Conservation (phyloP, 306 rosid genomes). For the Notholithocarpus densiflorus region DNA sequence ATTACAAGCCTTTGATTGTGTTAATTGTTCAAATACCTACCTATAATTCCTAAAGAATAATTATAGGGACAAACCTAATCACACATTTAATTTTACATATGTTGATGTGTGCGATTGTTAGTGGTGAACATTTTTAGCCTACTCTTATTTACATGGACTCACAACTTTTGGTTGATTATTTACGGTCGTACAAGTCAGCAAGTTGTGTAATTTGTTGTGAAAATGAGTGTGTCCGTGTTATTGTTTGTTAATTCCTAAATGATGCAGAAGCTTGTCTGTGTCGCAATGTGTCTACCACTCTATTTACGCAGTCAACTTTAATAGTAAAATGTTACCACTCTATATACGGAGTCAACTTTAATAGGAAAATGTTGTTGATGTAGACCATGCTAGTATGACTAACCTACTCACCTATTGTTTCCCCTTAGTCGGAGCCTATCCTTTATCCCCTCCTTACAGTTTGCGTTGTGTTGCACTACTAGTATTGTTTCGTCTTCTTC, state of each 20-base stretch:
- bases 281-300: background rate
- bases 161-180: too few species aligned
- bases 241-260: background rate
- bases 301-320: background rate
- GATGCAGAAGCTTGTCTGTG: background rate
- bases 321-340: background rate
- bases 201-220: too few species aligned
- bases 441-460: background rate
- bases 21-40: too few species aligned
- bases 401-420: background rate
- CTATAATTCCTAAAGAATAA: too few species aligned
- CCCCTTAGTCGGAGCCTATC: too few species aligned
- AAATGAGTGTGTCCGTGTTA: too few species aligned
- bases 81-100: too few species aligned
- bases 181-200: accelerated
- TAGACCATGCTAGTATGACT: background rate
- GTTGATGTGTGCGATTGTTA: too few species aligned
- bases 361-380: background rate
- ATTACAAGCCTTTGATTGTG: too few species aligned
- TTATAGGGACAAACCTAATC: too few species aligned
- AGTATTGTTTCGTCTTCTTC: background rate
- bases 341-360: background rate
- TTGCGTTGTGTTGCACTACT: background rate
- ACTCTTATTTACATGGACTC: too few species aligned
- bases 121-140: too few species aligned